Evolutionary conservation across 257 asterid genomes (phyloP), one percentile per base, ranked within the genome.

Genomic region (Capsicum pubescens): DNA sequence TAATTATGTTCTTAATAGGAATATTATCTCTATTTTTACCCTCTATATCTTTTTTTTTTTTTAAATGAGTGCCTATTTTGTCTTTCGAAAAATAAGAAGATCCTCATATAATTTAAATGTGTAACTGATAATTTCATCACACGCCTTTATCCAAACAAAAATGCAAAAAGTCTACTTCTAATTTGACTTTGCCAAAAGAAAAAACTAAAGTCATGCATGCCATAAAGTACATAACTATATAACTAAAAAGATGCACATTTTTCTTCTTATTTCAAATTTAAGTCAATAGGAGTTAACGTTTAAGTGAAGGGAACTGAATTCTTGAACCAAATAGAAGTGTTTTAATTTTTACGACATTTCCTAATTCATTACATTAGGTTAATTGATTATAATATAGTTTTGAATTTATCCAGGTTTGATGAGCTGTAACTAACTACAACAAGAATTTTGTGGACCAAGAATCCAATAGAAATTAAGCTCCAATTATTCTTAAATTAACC

Each of bases 341-440:
- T 71, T 70, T 44, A 21, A 63, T 63, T 63, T 63, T 44, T 70
- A 70, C 79, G 35, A 26, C 79, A 70, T 70, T 11, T 44, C 57
- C 52, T 70, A 5, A 17, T 70, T 70, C 16, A 44, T 44, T 3
- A 19, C 56, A 70, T 70, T 70, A 42, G 57, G 79, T 70, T 71
- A 19, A 71, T 76, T 76, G 42, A 52, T 52, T 14, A 76, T 26
- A 26, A 26, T 26, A 26, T 26, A 26, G 44, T 39, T 39, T 39
- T 39, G 2, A 39, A 39, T 50, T 76, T 76, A 8, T 54, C 26
- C 6, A 50, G 71, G 91, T 84, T 86, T 58, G 86, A 46, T 87
- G 92, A 89, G 91, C 87, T 92, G 88, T 85, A 48, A 36, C 74
- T 21, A 63, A 77, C 68, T 48, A 52, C 10, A 52, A 26, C 63